Evolutionary conservation across 192 early-diverging fungal genomes (phyloP), one percentile per base, ranked within the genome.

Genomic region (Nowakowskiella sp.): DNA sequence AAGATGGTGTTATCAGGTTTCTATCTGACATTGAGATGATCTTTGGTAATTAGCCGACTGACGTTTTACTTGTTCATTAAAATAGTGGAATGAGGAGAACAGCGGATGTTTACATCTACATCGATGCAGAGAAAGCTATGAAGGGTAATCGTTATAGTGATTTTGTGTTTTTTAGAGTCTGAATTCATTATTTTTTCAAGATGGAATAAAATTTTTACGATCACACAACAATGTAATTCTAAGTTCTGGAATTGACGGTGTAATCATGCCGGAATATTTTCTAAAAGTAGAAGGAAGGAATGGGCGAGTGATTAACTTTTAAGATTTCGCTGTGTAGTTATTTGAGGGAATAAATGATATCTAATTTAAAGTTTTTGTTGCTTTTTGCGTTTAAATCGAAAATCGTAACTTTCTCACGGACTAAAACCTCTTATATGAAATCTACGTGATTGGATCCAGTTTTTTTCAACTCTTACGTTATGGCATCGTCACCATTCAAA

Each of bases 161-260:
- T 23, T 19, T n/a, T n/a, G 21, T 21, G 29, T 34, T 3, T 6
- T 30, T 28, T 13, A 13, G 26, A 13, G 13, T 6, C 19, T 34
- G 33, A 28, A 47, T 13, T 19, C 28, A 10, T 9, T 53, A 24
- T n/a, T 13, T 1, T 28, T n/a, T 8, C 29, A 13, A 73, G 89
- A 80, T 45, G 88, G 87, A 0, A 84, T 92, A 53, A 65, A 71
- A 51, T 92, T 95, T 55, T 86, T 76, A 34, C 53, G 60, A 33
- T 84, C 87, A n/a, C 58, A 67, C 1, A 95, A 95, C 60, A 77
- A 78, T 68, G 92, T 95, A 4, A 78, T 91, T 29, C 62, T 88
- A 45, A 87, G 79, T 6, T 64, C 72, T n/a, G 91, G 89, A 1
- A 60, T 77, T 34, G 51, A 76, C 23, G 89, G 89, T 0, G 47